A percentile compares a stretch with the other conserved stretches of the same genome.
These are phyloP conservation scores for Paramecium caudatum DNA, from an alignment of 73 alveolate genomes.

Conservation along the genomic window DNA sequence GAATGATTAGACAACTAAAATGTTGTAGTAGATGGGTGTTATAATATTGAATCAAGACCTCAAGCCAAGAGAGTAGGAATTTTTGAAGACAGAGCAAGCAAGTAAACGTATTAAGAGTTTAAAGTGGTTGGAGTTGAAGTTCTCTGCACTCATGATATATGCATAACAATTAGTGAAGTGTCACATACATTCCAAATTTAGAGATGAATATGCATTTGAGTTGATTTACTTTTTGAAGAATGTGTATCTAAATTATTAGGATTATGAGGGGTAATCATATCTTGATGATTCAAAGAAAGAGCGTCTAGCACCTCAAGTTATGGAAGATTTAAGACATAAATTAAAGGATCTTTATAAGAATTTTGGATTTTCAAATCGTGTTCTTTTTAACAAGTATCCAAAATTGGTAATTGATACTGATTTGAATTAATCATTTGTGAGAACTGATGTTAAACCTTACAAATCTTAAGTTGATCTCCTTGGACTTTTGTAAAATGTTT, in stretches of 20 bases:
- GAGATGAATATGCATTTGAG: conserved; percentile 63
- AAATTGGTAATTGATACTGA: conserved; percentile 63
- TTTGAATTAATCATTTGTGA: conserved; percentile 36
- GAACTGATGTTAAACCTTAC: conserved; percentile 58
- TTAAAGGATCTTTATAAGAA: not conserved
- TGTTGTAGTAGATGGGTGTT: conserved; percentile 56
- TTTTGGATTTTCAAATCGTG: conserved; percentile 62
- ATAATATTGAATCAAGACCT: conserved; percentile 28
- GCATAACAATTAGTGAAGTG: conserved; percentile 37
- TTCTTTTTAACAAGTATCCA: conserved; percentile 58
- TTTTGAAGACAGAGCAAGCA: conserved; percentile 57
- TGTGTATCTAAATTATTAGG: conserved; percentile 2
- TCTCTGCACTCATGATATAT: conserved; percentile 54
- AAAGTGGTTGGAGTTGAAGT: conserved; percentile 48
- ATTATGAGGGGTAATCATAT: conserved; percentile 59
- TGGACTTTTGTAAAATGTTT: not conserved
- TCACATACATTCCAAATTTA: conserved; percentile 51
- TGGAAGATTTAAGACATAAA: conserved; percentile 37
- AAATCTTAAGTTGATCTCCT: conserved; percentile 45
- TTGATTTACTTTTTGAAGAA: conserved; percentile 48
- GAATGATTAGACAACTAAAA: conserved; percentile 10
- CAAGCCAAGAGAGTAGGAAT: conserved; percentile 50
- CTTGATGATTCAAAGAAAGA: conserved; percentile 34
- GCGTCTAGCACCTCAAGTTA: conserved; percentile 3
- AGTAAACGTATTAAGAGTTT: conserved; percentile 39